These are phyloP conservation scores for Talaromyces rugulosus DNA, from an alignment of 2,329 filamentous ascomycete genomes.

Conservation along the genomic window DNA sequence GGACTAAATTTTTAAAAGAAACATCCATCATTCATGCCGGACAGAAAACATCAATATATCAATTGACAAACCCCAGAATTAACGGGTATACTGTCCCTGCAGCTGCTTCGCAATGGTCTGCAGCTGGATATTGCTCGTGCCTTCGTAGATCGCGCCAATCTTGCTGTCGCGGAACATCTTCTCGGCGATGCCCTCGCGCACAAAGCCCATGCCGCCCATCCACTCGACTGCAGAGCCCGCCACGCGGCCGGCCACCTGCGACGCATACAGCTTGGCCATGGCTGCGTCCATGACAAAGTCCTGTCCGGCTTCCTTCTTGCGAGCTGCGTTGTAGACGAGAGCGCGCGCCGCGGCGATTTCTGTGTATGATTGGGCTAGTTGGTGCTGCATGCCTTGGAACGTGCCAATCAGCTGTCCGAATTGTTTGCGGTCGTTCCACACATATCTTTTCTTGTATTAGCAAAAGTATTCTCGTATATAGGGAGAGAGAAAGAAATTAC, in stretches of 20 bases:
- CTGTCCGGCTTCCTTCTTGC: slow-evolving; percentile 96
- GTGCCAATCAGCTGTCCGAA: slow-evolving; percentile 90
- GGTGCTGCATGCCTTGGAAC: slow-evolving; percentile 99
- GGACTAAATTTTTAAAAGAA: neutral
- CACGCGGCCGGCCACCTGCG: slow-evolving; percentile 85
- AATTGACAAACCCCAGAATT: slow-evolving; percentile 12
- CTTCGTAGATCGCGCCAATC: slow-evolving; percentile 97
- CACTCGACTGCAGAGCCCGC: slow-evolving; percentile 87
- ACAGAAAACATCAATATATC: neutral
- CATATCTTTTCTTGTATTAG: slow-evolving; percentile 56
- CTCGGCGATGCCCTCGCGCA: slow-evolving; percentile 91
- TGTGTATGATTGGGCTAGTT: slow-evolving; percentile 91
- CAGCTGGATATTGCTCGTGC: slow-evolving; percentile 65
- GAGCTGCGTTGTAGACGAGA: slow-evolving; percentile 89
- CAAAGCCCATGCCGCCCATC: slow-evolving; percentile 99
- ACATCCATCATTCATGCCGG: neutral
- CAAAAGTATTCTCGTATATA: neutral
- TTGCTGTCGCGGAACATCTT: slow-evolving; percentile 98
- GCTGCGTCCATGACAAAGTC: slow-evolving; percentile 94
- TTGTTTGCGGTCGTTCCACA: slow-evolving; percentile 97
- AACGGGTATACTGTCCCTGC: slow-evolving; percentile 65
- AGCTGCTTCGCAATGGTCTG: slow-evolving; percentile 67
- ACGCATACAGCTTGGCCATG: slow-evolving; percentile 96
- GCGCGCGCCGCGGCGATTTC: slow-evolving; percentile 90
- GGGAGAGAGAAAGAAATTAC: slow-evolving; percentile 38